Evolutionary conservation across 768 basidiomycete species (phyloP).

Genomic region (Rhizopogon vinicolor): DNA sequence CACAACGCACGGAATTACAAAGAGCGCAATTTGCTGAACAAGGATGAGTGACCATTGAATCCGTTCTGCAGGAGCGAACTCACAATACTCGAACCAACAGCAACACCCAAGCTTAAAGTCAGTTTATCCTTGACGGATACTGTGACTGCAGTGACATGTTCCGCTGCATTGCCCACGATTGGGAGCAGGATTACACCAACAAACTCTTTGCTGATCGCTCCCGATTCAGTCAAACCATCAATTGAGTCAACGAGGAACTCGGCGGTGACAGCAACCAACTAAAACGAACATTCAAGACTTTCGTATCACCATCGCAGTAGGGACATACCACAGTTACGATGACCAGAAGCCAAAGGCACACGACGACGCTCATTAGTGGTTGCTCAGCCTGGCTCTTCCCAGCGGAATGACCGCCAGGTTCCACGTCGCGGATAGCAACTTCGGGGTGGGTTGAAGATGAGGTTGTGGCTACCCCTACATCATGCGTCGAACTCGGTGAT

Average conservation of each 20-base stretch:
- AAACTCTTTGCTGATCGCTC: conserved; percentile 69
- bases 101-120: conserved; percentile 83
- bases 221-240: conserved; percentile 55
- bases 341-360: conserved; percentile 50
- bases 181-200: conserved; percentile 87
- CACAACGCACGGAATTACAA: conserved; percentile 54
- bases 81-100: conserved; percentile 81
- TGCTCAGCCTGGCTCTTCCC: conserved; percentile 27
- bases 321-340: conserved; percentile 57
- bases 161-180: conserved; percentile 88
- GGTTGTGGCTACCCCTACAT: neutral
- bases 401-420: neutral
- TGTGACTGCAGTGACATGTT: conserved; percentile 88
- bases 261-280: conserved; percentile 55
- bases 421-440: neutral
- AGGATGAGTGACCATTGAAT: neutral
- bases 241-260: conserved; percentile 80
- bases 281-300: neutral
- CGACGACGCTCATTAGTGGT: conserved; percentile 48
- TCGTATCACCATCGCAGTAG: neutral
- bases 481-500: neutral
- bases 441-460: neutral
- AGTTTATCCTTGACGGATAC: conserved; percentile 90
- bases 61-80: conserved; percentile 19
- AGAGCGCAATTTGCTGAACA: conserved; percentile 64